These are phyloP conservation scores for Pichia manshurica DNA, from an alignment of 805 yeast genomes.

Conservation along the genomic window DNA sequence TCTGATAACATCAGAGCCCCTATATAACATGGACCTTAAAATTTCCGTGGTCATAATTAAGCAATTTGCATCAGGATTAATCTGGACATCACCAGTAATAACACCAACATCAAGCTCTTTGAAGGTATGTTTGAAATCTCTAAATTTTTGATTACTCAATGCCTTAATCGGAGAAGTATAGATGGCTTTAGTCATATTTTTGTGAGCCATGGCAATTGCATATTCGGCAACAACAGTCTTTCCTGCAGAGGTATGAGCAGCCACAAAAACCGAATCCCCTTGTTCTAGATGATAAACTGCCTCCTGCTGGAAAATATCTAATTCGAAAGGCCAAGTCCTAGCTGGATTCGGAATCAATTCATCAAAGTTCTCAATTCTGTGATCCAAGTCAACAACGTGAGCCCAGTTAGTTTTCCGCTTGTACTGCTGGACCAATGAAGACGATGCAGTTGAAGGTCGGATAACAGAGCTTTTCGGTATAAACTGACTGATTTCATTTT, in stretches of 20 bases:
- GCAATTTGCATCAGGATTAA: slow-evolving; percentile 97
- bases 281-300: slow-evolving; percentile 95
- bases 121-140: slow-evolving; percentile 91
- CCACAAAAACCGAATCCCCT: slow-evolving; percentile 97
- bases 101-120: slow-evolving; percentile 88
- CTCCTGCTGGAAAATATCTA: slow-evolving; percentile 94
- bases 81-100: slow-evolving; percentile 99
- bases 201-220: slow-evolving; percentile 93
- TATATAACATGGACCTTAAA: slow-evolving; percentile 89
- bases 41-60: slow-evolving; percentile 98
- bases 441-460: slow-evolving; percentile 20
- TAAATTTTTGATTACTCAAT: slow-evolving; percentile 85
- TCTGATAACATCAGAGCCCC: slow-evolving; percentile 97
- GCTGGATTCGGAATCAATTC: slow-evolving; percentile 94
- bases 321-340: slow-evolving; percentile 87
- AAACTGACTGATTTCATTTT: slow-evolving; percentile 25
- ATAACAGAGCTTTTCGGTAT: slow-evolving; percentile 25
- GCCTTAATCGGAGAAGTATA: slow-evolving; percentile 97
- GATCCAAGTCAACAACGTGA: slow-evolving; percentile 84
- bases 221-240: slow-evolving; percentile 97
- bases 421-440: slow-evolving; percentile 4
- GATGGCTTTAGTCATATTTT: slow-evolving; percentile 95
- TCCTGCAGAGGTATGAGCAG: slow-evolving; percentile 99
- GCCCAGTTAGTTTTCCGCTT: slow-evolving; percentile 68
- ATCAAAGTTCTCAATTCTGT: slow-evolving; percentile 73